Evolutionary conservation across 768 basidiomycete genomes (phyloP), one percentile per base, ranked within the genome.

Genomic region (Cystobasidium onofrii): DNA sequence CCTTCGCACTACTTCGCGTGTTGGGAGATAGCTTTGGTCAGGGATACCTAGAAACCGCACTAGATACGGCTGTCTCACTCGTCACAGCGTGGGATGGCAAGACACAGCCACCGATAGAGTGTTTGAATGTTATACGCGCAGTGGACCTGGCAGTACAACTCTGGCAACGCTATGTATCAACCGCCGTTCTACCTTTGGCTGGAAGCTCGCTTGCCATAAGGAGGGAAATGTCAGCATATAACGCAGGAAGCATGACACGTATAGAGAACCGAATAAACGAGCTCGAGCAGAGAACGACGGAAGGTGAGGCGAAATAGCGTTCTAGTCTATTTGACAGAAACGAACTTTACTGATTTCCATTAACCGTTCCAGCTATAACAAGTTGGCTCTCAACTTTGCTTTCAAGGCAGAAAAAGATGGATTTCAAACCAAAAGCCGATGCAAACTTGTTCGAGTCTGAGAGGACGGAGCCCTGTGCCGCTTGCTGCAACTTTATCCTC

Each of bases 401-500:
- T 43, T 85, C 87, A 9, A 94, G 92, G 81, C 96, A 99, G 81
- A 97, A 97, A 84, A 90, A 89, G 78, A 90, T 87, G 63, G 96
- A 99, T 80, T 99, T 96, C 83, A 96, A 95, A 81, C 96, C 96
- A 13, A 87, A 89, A 43, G 93, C 97, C 77, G 96, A 99, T 79
- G 95, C 98, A 77, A 81, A 93, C 27, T 93, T 93, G 0, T 98
- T 97, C 81, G 91, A 92, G 1, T 84, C 92, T 25, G 91, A 91
- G 31, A 96, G 92, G 79, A 98, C 96, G 0, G 95, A 97, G 76
- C 93, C 96, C 0, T 97, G 93, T 80, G 79, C 88, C 20, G 84
- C 87, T 0, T 92, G 90, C 77, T 95, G 94, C 78, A 92, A 95
- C 20, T 85, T 85, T 36, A 82, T 99, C 64, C 90, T 90, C 76